A percentile compares a stretch with the other conserved stretches of the same genome.
Evolutionary conservation across 352 stramenopile genomes (phyloP).

Genomic region (Pythium vanterpoolii): DNA sequence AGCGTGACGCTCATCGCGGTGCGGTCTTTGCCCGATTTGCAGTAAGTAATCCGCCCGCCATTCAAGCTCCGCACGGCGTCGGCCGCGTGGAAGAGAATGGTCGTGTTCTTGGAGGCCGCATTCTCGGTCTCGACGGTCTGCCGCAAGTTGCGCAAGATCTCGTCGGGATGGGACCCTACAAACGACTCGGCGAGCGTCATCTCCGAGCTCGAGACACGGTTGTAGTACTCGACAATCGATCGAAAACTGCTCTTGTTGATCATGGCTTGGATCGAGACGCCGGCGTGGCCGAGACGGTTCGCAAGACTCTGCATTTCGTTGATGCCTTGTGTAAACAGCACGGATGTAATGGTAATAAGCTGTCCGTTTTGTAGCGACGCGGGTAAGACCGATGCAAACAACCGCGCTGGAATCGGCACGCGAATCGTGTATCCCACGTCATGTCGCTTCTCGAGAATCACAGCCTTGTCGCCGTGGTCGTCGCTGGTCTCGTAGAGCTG

Average conservation of each 20-base stretch:
- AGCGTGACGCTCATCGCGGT: conserved; percentile 97
- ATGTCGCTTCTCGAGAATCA: conserved; percentile 59
- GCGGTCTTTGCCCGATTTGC: conserved; percentile 97
- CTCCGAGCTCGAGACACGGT: conserved; percentile 42
- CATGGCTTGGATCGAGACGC: conserved; percentile 78
- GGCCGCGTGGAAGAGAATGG: conserved; percentile 77
- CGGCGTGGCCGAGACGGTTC: conserved; percentile 83
- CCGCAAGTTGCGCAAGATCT: conserved; percentile 65
- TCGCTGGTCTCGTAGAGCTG: conserved; percentile 45
- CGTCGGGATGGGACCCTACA: conserved; percentile 59
- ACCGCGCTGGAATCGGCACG: conserved; percentile 35
- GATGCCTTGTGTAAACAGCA: conserved; percentile 89
- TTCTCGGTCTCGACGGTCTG: conserved; percentile 69
- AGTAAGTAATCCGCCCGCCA: conserved; percentile 93
- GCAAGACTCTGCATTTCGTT: conserved; percentile 93
- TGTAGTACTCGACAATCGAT: conserved; percentile 77
- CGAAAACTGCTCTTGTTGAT: conserved; percentile 80
- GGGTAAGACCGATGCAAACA: conserved; percentile 54
- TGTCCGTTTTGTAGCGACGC: conserved; percentile 42
- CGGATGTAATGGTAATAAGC: conserved; percentile 70
- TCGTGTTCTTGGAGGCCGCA: conserved; percentile 83
- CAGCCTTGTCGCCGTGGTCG: conserved; percentile 25
- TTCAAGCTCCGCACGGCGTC: conserved; percentile 90
- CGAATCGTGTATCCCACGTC: conserved; percentile 67
- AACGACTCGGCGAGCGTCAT: conserved; percentile 42